Base-by-base conservation (phyloP, 2,329 filamentous ascomycete species). In the Fusarium sp. region DNA sequence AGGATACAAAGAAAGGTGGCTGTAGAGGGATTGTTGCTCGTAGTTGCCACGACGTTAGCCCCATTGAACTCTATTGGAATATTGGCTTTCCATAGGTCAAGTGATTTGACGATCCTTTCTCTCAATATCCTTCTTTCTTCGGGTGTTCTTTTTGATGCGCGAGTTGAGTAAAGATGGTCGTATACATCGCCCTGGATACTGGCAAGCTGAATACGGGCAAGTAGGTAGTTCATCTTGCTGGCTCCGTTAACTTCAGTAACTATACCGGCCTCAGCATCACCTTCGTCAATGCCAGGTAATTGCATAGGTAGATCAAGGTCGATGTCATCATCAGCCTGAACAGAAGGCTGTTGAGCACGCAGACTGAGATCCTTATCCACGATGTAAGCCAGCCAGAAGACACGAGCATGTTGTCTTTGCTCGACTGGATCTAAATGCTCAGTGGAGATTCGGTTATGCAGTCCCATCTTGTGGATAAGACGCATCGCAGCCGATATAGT, bases 331-430 rank as follows among this genome's bases (percentile, higher is more conserved):
- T 63, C 58, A 1, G 34, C 27, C 7, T 63, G 60, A 9, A 63
- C 13, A 2, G 60, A 62, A 15, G 60, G 60, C 8, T 63, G 60
- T 18, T 63, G 32, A 2, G 58, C 38, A 2, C 58, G 58, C 5
- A 63, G 20, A 15, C 58, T 63, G 0, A 63, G 22, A 20, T 63
- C 58, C 3, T 62, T 63, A 13, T 62, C 60, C 10, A 47, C 27
- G 6, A 55, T 55, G 22, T 63, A 63, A 8, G 58, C 60, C 10
- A 63, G 2, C 60, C 60, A 63, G 20, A 63, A 63, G 22, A 63
- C 47, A 2, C 48, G 27, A 5, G 41, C 60, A 62, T 47, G 32
- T 1, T 63, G 60, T 13, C 22, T 45, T 18, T 43, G 45, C 13
- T 55, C 58, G 3, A 20, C 4, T 0, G n/a, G 18, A 9, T 15